Percentiles rank a stretch among this genome's conserved stretches.
These are phyloP conservation scores for Fraxinus excelsior DNA, from an alignment of 257 asterid genomes.

Conservation along the genomic window DNA sequence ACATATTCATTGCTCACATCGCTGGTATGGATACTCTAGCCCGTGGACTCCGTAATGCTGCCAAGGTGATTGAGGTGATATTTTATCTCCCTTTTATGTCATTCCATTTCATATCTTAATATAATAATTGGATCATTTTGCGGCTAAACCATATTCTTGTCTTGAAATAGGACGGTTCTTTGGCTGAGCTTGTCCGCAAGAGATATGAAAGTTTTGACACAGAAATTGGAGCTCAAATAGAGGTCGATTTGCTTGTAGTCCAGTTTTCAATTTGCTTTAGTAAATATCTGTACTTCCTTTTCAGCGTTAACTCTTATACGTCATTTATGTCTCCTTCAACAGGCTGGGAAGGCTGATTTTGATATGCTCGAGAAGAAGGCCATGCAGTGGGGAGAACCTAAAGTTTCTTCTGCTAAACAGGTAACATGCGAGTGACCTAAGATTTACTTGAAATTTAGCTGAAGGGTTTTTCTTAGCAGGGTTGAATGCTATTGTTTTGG, in stretches of 20 bases:
- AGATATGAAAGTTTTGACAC: slow-evolving; percentile 88
- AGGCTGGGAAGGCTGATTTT: slow-evolving; percentile 95
- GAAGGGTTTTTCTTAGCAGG: background rate
- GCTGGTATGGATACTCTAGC: slow-evolving; percentile 97
- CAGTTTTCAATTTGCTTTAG: background rate
- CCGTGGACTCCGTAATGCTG: slow-evolving; percentile 94
- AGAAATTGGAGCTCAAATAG: slow-evolving; percentile 76
- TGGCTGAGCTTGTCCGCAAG: slow-evolving; percentile 72
- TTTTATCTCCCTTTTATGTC: background rate
- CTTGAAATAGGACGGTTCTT: slow-evolving; percentile 61
- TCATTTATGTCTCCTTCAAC: slow-evolving; percentile 11
- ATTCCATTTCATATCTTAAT: background rate
- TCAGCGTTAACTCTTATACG: too few relatives aligned
- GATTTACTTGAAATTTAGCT: background rate
- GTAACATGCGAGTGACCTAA: slow-evolving; percentile 28
- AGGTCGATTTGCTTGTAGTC: slow-evolving; percentile 39
- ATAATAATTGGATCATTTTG: too few relatives aligned
- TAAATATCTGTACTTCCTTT: background rate
- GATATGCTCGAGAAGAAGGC: slow-evolving; percentile 87
- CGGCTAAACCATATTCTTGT: background rate
- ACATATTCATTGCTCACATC: slow-evolving; percentile 84
- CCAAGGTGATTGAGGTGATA: slow-evolving; percentile 73
- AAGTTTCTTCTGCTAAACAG: slow-evolving; percentile 89
- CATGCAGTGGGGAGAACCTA: slow-evolving; percentile 82
- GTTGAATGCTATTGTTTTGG: too few relatives aligned